These are phyloP conservation scores for Ogataea dorogensis DNA, from an alignment of 805 yeast species.

Conservation along the genomic window DNA sequence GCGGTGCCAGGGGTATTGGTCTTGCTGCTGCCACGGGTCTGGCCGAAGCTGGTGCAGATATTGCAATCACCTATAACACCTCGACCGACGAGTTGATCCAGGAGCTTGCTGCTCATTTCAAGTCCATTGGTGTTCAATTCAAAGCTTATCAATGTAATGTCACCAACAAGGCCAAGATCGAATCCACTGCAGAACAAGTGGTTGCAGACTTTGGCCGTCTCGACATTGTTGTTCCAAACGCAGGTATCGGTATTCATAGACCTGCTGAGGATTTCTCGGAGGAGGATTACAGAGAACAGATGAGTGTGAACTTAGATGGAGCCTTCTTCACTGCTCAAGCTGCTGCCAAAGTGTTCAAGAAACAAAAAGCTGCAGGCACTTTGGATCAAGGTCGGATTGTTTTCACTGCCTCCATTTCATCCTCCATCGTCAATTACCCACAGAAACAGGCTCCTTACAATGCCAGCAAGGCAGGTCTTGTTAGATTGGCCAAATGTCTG, in stretches of 20 bases:
- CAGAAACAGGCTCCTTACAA: conserved; percentile 47
- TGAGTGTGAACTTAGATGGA: conserved; percentile 46
- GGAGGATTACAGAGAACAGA: conserved; percentile 34
- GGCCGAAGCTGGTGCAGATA: conserved; percentile 48
- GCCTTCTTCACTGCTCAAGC: conserved; percentile 49
- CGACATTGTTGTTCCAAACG: conserved; percentile 44
- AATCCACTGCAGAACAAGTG: conserved; percentile 27
- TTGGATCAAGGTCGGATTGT: conserved; percentile 40
- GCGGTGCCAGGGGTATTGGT: conserved; percentile 61
- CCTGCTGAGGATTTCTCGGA: conserved; percentile 34
- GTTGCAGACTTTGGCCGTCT: conserved; percentile 38
- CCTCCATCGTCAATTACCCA: conserved; percentile 49
- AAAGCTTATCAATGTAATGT: conserved; percentile 35
- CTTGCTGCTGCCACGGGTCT: conserved; percentile 49
- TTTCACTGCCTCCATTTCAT: conserved; percentile 51
- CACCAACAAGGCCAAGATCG: conserved; percentile 32
- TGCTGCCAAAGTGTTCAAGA: conserved; percentile 43
- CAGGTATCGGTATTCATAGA: conserved; percentile 35
- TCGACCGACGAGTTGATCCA: conserved; percentile 14
- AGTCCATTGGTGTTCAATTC: conserved; percentile 17
- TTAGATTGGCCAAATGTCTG: conserved; percentile 42
- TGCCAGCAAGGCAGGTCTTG: conserved; percentile 45
- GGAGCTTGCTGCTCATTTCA: conserved; percentile 15
- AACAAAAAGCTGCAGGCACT: conserved; percentile 34
- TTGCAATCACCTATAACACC: conserved; percentile 38